Percentiles rank a stretch among this genome's conserved stretches.
Conservation (phyloP, 2,329 filamentous ascomycete genomes). For the Teratosphaeria epicoccoides region DNA sequence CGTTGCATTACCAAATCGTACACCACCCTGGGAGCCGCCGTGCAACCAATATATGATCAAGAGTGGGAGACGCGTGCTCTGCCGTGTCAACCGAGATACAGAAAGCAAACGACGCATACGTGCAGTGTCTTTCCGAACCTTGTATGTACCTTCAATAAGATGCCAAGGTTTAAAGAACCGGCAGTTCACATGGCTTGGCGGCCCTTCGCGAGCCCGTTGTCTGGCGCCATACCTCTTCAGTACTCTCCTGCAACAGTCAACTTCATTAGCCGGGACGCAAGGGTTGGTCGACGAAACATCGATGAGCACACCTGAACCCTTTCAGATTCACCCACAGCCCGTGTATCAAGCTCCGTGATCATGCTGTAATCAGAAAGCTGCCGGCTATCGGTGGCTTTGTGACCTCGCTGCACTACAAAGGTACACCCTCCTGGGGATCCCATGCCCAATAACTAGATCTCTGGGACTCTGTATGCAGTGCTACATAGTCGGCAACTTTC, state of each 20-base stretch:
- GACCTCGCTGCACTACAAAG: neutral
- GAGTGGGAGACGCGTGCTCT: neutral
- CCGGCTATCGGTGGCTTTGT: neutral
- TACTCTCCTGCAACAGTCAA: neutral
- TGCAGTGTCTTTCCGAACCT: neutral
- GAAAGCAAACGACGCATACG: neutral
- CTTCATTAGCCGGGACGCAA: neutral
- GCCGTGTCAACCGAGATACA: neutral
- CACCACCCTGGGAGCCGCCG: neutral
- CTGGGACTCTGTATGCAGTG: neutral
- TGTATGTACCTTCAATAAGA: neutral
- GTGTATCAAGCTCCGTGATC: neutral
- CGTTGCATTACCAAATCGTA: neutral
- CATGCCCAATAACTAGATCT: no score
- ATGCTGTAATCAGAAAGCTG: neutral
- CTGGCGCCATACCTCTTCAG: neutral
- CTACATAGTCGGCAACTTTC: neutral
- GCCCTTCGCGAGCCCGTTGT: neutral
- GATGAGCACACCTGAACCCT: neutral
- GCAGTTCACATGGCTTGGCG: neutral
- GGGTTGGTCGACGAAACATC: neutral
- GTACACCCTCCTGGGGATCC: neutral
- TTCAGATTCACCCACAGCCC: neutral
- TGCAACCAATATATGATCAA: neutral
- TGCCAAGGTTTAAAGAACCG: neutral